Percentiles rank a stretch among this genome's conserved stretches.
Evolutionary conservation across 192 early-diverging fungal species (phyloP).

Genomic region (Funneliformis geosporum): DNA sequence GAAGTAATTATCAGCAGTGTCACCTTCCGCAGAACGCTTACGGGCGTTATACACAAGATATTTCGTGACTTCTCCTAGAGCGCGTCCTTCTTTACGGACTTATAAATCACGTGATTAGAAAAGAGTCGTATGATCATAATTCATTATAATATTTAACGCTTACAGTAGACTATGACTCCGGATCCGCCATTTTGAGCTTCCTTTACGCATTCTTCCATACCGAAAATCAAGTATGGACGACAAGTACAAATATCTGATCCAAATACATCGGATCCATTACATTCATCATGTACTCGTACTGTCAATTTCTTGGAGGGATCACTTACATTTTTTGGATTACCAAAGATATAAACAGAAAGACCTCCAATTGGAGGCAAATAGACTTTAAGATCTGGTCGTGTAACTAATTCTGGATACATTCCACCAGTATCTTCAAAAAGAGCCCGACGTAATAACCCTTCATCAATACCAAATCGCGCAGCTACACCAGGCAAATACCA

Average conservation of each 20-base stretch:
- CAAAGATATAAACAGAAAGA: constrained; percentile 91
- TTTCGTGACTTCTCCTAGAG: constrained; percentile 94
- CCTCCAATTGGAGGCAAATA: constrained; percentile 94
- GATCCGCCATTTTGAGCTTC: constrained; percentile 90
- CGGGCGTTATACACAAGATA: constrained; percentile 95
- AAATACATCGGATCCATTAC: constrained; percentile 90
- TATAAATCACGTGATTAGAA: background rate
- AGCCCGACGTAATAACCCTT: constrained; percentile 78
- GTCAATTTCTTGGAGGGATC: constrained; percentile 84
- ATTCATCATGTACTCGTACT: constrained; percentile 91
- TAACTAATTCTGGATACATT: constrained; percentile 95
- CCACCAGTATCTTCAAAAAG: constrained; percentile 92
- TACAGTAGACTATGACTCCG: constrained; percentile 92
- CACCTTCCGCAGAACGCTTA: constrained; percentile 81
- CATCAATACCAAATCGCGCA: constrained; percentile 81
- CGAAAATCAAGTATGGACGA: constrained; percentile 80
- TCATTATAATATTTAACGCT: constrained; percentile 27
- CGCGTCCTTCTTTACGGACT: constrained; percentile 93
- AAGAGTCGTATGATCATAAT: background rate
- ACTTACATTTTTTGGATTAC: constrained; percentile 75
- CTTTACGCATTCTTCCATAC: constrained; percentile 87
- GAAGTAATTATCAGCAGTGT: constrained; percentile 90
- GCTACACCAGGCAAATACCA: constrained; percentile 95
- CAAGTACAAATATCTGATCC: constrained; percentile 87
- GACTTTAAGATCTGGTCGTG: constrained; percentile 89